phyloP scores from a whole-genome alignment of 257 asterid genomes.

The Fraxinus anomala region DNA sequence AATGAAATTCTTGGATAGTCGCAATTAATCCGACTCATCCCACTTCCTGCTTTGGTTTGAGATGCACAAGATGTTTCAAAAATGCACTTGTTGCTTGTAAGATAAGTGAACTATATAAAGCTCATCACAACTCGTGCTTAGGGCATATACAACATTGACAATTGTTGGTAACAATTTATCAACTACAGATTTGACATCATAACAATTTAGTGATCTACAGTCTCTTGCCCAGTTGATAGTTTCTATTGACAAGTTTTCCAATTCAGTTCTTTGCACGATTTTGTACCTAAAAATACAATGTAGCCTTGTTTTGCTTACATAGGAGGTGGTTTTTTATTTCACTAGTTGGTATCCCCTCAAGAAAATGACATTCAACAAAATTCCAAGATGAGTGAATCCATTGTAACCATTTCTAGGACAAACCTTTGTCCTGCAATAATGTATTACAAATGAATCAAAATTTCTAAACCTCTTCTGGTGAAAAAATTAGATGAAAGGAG shows the following conservation, averaged over 20 bases:
- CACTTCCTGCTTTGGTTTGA: too few relatives aligned
- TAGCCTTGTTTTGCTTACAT: neutral
- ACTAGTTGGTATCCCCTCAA: neutral
- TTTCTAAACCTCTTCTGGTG: conserved; percentile 14
- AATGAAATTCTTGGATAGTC: too few relatives aligned
- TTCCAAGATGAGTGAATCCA: neutral
- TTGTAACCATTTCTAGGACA: neutral
- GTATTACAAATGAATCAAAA: conserved; percentile 22
- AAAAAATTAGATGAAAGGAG: conserved; percentile 12
- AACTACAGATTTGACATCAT: too few relatives aligned
- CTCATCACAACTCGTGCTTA: too few relatives aligned
- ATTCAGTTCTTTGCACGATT: neutral
- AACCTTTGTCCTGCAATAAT: neutral
- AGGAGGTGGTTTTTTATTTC: neutral
- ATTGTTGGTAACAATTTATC: too few relatives aligned
- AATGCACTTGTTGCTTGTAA: too few relatives aligned
- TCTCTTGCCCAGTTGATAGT: too few relatives aligned
- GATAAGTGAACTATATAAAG: too few relatives aligned
- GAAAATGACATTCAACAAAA: neutral
- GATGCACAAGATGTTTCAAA: too few relatives aligned
- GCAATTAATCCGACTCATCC: too few relatives aligned
- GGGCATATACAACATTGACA: too few relatives aligned
- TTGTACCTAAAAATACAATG: neutral
- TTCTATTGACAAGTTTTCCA: neutral
- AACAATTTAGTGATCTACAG: too few relatives aligned